Evolutionary conservation across 73 alveolate genomes (phyloP), one percentile per base, ranked within the genome.

Genomic region (Paramecium sexaurelia): DNA sequence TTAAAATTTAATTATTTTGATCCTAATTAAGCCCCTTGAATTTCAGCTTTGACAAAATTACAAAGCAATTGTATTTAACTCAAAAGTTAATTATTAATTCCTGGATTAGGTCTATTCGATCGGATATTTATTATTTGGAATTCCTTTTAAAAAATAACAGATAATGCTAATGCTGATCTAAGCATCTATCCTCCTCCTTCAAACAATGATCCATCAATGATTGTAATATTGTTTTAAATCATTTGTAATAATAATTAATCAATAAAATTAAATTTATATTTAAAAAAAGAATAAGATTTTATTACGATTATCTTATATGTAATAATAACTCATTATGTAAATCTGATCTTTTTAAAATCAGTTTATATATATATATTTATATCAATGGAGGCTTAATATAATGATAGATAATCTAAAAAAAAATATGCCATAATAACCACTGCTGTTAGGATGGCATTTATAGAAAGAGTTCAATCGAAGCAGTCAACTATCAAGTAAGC

Each of bases 401-500:
- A 51, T 51, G 27, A 29, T 51, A 51, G 29, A 17, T 51, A 51
- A 61, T 11, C 75, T 20, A 88, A 88, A 84, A 88, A 85, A 55
- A 85, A 69, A 51, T 88, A 88, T 40, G 55, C 85, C 33, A 78
- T 88, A 11, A 88, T 88, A 29, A 68, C 94, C 20, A 55, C 69
- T 20, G 56, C 78, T 37, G 83, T 88, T 26, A 75, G 94, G 22
- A 82, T 68, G 75, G 87, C 85, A 29, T 88, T 88, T 37, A 88
- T 88, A 10, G 6, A 88, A 43, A 66, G 73, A 68, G 94, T 88
- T 17, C 55, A 41, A 19, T 61, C 94, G 6, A 88, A 88, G 13
- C n/a, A 88, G 27, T 55, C 87, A 6, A 88, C 94, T 11, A 88
- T 88, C 47, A 88, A 88, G 40, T 61, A 88, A 51, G 94, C 94